Base-by-base conservation (phyloP, 805 yeast species). In the Wickerhamiella domercqiae region DNA sequence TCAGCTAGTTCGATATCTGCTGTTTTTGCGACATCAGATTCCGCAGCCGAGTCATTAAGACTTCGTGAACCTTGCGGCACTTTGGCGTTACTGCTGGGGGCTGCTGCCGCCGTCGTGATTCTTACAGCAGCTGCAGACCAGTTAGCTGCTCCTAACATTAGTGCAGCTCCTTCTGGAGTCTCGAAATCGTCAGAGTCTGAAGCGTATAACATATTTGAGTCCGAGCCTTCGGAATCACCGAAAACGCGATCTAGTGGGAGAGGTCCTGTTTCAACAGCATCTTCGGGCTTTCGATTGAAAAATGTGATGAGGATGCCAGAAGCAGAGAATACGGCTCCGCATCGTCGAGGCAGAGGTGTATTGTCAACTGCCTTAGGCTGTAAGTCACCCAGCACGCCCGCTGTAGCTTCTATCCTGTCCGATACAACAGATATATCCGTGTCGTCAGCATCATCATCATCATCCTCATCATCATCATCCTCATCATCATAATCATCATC, bases 331-430 rank as follows among this genome's bases (percentile, higher is more conserved):
- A 72, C 63, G 0, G 94, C 95, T 7, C 95, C 95, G 61, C 94
- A 86, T 7, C 84, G 90, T 51, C 81, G 84, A 0, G 96, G 95
- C 11, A 86, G 68, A 0, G 96, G 96, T 0, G 94, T 81, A 29
- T 82, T 75, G 51, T 82, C 93, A 49, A 74, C 69, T 3, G 64
- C 49, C n/a, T n/a, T n/a, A 1, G 62, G 59, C 26, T 24, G 21
- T n/a, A 46, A 48, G 6, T 61, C 70, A 14, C 57, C 59, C 50
- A 9, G 5, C 32, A 20, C n/a, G 9, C 15, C 34, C n/a, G 3
- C 15, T 16, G 6, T 15, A 7, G 38, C 5, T 17, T 24, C 28
- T 21, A 32, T 16, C 11, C 25, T 26, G 16, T 6, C 21, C 21
- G 6, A 28, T 18, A 29, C 41, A 13, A 35, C 24, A 6, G 22